A percentile compares a stretch with the other conserved stretches of the same genome.
Evolutionary conservation across 768 basidiomycete genomes (phyloP).

Genomic region (Lactarius sp.): DNA sequence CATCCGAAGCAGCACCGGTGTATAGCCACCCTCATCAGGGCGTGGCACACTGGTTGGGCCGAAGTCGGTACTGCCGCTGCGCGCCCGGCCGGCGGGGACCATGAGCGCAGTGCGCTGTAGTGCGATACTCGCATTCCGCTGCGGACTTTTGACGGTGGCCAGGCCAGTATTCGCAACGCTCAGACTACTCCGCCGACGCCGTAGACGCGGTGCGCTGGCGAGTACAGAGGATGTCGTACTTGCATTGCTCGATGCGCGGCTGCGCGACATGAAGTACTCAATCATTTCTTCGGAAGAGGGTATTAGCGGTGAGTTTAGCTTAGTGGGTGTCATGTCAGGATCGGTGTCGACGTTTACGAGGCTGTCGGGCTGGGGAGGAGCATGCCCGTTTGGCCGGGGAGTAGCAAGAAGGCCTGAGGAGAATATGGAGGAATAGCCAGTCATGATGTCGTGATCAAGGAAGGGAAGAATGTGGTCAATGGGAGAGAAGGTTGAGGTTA

Average conservation of each 20-base stretch:
- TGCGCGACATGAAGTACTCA: conserved; percentile 31
- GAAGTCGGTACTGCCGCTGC: conserved; percentile 20
- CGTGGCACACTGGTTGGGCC: neutral
- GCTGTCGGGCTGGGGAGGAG: conserved; percentile 28
- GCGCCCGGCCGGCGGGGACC: conserved; percentile 27
- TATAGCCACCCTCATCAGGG: neutral
- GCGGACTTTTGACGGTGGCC: conserved; percentile 52
- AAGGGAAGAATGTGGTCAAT: neutral
- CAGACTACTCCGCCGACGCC: conserved; percentile 60
- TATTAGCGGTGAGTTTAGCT: conserved; percentile 23
- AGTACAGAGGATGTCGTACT: conserved; percentile 24
- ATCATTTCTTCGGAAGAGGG: conserved; percentile 29
- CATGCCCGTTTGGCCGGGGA: conserved; percentile 26
- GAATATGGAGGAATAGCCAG: conserved; percentile 61
- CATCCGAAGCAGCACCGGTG: neutral
- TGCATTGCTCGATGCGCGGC: conserved; percentile 27
- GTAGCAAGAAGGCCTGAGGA: conserved; percentile 65
- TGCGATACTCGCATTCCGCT: conserved; percentile 47
- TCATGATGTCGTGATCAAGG: conserved; percentile 28
- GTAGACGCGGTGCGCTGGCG: conserved; percentile 38
- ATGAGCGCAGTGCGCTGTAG: conserved; percentile 45
- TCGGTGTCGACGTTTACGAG: conserved; percentile 35
- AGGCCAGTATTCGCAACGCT: conserved; percentile 52
- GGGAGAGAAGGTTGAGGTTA: neutral
- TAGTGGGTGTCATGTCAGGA: conserved; percentile 37